Conservation (phyloP, 1,284 basidiomycete species). For the Boletus smithii region DNA sequence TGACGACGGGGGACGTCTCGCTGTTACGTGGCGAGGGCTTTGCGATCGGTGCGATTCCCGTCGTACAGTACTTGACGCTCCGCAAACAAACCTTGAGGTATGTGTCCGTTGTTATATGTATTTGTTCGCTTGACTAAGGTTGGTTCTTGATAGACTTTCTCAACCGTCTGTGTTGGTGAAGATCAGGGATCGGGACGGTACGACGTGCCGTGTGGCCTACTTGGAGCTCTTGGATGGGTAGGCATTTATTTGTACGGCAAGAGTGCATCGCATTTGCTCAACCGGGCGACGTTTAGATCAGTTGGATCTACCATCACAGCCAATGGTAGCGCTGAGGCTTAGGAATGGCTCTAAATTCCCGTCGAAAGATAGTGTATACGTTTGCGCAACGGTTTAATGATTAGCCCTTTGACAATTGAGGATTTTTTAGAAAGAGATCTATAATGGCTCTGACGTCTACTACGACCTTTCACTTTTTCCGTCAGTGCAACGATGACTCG, state of each 20-base stretch:
- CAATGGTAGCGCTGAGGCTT: background rate
- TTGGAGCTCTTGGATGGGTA: conserved; percentile 37
- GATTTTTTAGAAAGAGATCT: no score
- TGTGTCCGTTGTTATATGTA: conserved; percentile 1
- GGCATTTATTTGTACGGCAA: background rate
- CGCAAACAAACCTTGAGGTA: conserved; percentile 52
- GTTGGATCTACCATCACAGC: no score
- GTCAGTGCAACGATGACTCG: conserved; percentile 15
- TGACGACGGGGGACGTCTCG: conserved; percentile 78
- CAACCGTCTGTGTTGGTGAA: conserved; percentile 40
- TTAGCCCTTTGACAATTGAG: no score
- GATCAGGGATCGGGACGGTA: conserved; percentile 46
- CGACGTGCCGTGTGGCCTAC: conserved; percentile 42
- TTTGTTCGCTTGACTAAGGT: background rate
- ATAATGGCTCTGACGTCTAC: background rate
- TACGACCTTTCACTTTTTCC: background rate
- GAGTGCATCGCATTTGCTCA: no score
- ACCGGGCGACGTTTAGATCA: no score
- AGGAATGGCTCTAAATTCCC: no score
- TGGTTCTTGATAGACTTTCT: conserved; percentile 16
- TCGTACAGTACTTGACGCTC: conserved; percentile 52
- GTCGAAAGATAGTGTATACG: no score
- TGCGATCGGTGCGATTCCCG: conserved; percentile 67
- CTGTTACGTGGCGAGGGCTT: conserved; percentile 71
- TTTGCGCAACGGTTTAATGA: no score